phyloP scores from a whole-genome alignment of 2,329 filamentous ascomycete species.

The Colletotrichum eleusines region DNA sequence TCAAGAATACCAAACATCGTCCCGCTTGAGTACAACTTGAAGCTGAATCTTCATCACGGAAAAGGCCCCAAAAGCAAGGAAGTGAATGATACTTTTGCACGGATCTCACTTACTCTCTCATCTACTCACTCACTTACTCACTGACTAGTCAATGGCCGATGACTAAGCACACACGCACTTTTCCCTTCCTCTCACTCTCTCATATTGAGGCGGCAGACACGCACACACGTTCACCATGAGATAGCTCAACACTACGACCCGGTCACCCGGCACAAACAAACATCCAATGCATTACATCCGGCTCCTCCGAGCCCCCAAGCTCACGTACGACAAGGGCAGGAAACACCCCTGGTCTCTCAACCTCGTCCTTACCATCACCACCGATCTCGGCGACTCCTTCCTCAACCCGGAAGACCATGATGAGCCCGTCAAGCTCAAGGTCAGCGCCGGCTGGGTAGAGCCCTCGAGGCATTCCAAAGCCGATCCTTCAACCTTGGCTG shows the following conservation, averaged over 20 bases:
- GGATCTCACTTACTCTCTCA: too few relatives aligned
- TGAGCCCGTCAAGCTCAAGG: constrained; percentile 58
- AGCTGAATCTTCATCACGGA: too few relatives aligned
- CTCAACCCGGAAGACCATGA: constrained; percentile 55
- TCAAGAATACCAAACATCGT: too few relatives aligned
- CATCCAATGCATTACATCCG: constrained; percentile 68
- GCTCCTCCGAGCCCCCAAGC: constrained; percentile 61
- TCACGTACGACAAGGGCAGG: constrained; percentile 46
- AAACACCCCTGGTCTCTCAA: constrained; percentile 50
- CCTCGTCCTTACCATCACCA: constrained; percentile 67
- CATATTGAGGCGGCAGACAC: too few relatives aligned
- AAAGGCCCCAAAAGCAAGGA: too few relatives aligned
- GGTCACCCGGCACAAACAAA: too few relatives aligned
- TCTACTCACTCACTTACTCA: too few relatives aligned
- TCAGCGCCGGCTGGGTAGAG: constrained; percentile 48
- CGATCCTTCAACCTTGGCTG: constrained; percentile 40
- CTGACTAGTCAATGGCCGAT: not conserved
- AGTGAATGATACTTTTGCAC: too few relatives aligned
- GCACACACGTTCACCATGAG: not conserved
- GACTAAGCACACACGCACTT: constrained; percentile 27
- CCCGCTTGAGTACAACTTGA: too few relatives aligned
- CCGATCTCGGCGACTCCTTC: constrained; percentile 68
- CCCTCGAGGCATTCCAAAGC: constrained; percentile 47
- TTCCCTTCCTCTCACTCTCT: too few relatives aligned
- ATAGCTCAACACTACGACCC: too few relatives aligned